Evolutionary conservation across 106 monocot species (phyloP), one percentile per base, ranked within the genome.

Genomic region (Chionographis japonica): DNA sequence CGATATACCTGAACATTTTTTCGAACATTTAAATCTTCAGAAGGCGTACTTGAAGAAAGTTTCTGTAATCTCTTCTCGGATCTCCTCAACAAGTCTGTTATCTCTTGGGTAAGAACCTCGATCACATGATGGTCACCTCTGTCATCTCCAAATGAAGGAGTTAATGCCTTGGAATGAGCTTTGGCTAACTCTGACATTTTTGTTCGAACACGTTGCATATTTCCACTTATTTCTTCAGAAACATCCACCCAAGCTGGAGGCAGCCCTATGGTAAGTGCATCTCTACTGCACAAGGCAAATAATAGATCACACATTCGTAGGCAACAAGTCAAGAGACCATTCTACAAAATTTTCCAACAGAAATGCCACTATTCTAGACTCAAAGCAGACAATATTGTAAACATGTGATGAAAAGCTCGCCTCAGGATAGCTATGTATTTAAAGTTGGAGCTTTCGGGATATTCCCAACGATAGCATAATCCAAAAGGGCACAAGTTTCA

Each of bases 211-310:
- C 76, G 82, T 61, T 97, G 92, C 79, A 89, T 92, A 71, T 92
- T 84, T 49, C 77, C 74, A 51, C 76, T 37, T 80, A 97, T 89
- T 79, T 97, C 92, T 72, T 97, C 95, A 61, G 92, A 92, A 67
- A 87, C 58, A 79, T 97, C 95, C 43, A 97, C 95, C 95, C 95
- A 97, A 55, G 89, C 89, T 66, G 95, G 95, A 65, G 95, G 92
- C 61, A 97, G 75, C 74, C 95, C 89, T 69, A 97, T 78, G 11
- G 86, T 79, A 52, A 84, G 51, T 54, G 79, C 71, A 53, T 86
- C 86, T 69, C 72, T 79, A 77, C 84, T 86, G 80, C 84, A 81
- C 17, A 50, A 78, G 51, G 67, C 54, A 66, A 77, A 65, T 46
- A 19, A 13, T 17, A 51, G 10, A 10, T 18, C 46, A 46, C 5